Evolutionary conservation across 73 alveolate genomes (phyloP).

Genomic region (Loxodes magnus): DNA sequence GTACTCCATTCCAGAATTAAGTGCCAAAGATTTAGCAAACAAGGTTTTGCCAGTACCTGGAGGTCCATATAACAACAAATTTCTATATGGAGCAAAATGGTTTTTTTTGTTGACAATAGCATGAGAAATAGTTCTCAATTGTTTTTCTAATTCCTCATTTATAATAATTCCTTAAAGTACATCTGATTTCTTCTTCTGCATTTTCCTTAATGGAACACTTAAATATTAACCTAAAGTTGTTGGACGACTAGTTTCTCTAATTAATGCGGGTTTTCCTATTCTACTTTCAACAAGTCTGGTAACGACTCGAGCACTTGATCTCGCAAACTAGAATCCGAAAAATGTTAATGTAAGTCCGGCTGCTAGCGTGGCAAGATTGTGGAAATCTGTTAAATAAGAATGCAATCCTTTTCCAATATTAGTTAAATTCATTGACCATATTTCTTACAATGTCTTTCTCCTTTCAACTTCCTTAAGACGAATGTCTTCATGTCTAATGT

Average conservation of each 20-base stretch:
- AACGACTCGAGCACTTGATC: constrained; percentile 15
- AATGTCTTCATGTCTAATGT: constrained; percentile 23
- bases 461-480: constrained; percentile 33
- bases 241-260: constrained; percentile 62
- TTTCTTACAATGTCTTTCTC: constrained; percentile 42
- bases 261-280: constrained; percentile 61
- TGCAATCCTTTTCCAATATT: constrained; percentile 24
- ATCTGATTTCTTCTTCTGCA: constrained; percentile 12
- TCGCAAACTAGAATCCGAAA: constrained; percentile 48
- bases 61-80: constrained; percentile 81
- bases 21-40: constrained; percentile 70
- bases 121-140: constrained; percentile 43
- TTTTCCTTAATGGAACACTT: constrained; percentile 6
- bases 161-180: constrained; percentile 52
- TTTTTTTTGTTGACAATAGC: constrained; percentile 46
- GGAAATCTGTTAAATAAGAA: constrained; percentile 28
- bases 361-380: constrained; percentile 23
- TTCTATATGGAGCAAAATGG: constrained; percentile 63
- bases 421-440: constrained; percentile 28
- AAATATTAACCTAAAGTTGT: constrained; percentile 15
- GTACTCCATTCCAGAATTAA: constrained; percentile 57
- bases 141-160: constrained; percentile 34
- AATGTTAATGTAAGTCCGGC: constrained; percentile 29
- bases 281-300: constrained; percentile 28
- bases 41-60: constrained; percentile 93